phyloP scores from a whole-genome alignment of 495 filamentous ascomycete genomes.

The Penicillium desertorum region DNA sequence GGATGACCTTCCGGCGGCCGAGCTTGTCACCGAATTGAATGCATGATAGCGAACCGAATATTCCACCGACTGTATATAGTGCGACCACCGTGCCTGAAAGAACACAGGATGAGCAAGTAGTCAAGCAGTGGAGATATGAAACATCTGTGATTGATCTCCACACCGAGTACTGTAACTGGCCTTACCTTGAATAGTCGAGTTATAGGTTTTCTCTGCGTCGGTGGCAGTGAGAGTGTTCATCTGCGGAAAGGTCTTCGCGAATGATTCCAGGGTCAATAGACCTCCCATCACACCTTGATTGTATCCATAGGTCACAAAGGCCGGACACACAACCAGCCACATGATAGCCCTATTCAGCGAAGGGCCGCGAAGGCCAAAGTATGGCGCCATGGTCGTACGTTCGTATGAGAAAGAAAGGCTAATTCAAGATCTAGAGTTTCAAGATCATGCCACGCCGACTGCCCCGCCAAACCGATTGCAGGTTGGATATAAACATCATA shows the following conservation, averaged over 20 bases:
- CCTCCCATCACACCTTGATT: slow-evolving; percentile 45
- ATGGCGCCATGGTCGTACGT: slow-evolving; percentile 16
- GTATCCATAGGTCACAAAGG: slow-evolving; percentile 46
- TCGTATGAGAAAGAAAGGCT: neutral
- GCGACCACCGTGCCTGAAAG: slow-evolving; percentile 36
- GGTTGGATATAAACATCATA: slow-evolving; percentile 13
- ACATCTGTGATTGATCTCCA: neutral
- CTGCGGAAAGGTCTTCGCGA: slow-evolving; percentile 43
- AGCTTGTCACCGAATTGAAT: slow-evolving; percentile 35
- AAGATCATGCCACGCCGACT: slow-evolving; percentile 11
- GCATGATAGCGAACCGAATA: slow-evolving; percentile 36
- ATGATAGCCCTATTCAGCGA: slow-evolving; percentile 33
- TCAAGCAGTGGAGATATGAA: neutral
- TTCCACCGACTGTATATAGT: slow-evolving; percentile 37
- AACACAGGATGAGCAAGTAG: neutral
- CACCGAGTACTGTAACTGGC: too few species aligned
- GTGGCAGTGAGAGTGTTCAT: slow-evolving; percentile 34
- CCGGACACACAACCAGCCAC: slow-evolving; percentile 40
- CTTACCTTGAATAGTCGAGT: slow-evolving; percentile 5
- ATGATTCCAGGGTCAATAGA: slow-evolving; percentile 34
- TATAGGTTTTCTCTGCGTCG: neutral
- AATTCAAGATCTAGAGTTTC: slow-evolving; percentile 7
- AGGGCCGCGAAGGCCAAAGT: slow-evolving; percentile 33
- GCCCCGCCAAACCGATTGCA: slow-evolving; percentile 8
- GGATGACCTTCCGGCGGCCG: slow-evolving; percentile 36